Percentiles rank a stretch among this genome's conserved stretches.
Evolutionary conservation across 129 eudicot genomes (phyloP).

Genomic region (Gnaphalium uliginosum): DNA sequence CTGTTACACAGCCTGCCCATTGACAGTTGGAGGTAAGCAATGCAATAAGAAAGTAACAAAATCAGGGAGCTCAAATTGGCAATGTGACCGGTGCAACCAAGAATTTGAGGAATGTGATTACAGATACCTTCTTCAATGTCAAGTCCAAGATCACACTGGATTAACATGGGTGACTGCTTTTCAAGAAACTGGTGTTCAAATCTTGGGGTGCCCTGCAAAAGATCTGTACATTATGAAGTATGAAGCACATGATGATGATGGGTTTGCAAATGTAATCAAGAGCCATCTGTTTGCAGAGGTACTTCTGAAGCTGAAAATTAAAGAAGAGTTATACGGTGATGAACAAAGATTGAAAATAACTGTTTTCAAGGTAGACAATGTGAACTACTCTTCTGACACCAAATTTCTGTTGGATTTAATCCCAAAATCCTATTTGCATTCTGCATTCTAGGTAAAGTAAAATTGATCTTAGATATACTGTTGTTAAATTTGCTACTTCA

Average conservation of each 20-base stretch:
- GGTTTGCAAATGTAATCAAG: slow-evolving; percentile 47
- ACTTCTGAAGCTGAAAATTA: slow-evolving; percentile 69
- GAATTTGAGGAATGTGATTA: slow-evolving; percentile 96
- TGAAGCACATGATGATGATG: slow-evolving; percentile 53
- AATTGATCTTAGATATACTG: slow-evolving; percentile 11
- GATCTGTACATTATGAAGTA: slow-evolving; percentile 59
- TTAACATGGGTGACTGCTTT: slow-evolving; percentile 91
- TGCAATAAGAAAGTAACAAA: slow-evolving; percentile 80
- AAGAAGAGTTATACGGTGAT: slow-evolving; percentile 85
- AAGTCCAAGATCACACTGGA: slow-evolving; percentile 88
- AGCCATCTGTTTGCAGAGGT: slow-evolving; percentile 57
- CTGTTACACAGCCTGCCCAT: slow-evolving; percentile 94
- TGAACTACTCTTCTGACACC: slow-evolving; percentile 58
- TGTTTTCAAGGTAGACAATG: slow-evolving; percentile 69
- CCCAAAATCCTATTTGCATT: slow-evolving; percentile 29
- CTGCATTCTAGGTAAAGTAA: slow-evolving; percentile 17
- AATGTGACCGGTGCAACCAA: slow-evolving; percentile 82
- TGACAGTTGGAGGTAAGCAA: slow-evolving; percentile 70
- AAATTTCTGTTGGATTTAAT: slow-evolving; percentile 59
- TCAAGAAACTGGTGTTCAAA: slow-evolving; percentile 88
- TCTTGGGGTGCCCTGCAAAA: slow-evolving; percentile 77
- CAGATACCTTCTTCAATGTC: slow-evolving; percentile 84
- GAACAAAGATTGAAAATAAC: slow-evolving; percentile 86
- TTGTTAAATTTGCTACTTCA: background rate
- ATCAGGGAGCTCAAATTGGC: slow-evolving; percentile 76